phyloP scores from a whole-genome alignment of 2,329 filamentous ascomycete genomes.

The Arthrobotrys conoides region DNA sequence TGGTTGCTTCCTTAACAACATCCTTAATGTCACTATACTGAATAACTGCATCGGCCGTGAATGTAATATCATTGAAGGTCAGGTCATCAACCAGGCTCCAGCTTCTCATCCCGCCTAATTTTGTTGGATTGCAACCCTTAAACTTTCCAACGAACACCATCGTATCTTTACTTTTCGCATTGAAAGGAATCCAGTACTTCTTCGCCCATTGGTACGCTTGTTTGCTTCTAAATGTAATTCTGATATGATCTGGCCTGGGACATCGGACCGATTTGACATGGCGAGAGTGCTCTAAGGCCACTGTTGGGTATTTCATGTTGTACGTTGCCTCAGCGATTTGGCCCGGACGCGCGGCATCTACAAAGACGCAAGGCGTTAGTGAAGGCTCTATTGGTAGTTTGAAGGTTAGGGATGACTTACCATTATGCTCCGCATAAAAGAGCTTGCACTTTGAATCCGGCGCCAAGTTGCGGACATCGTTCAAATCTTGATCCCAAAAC shows the following conservation, averaged over 20 bases:
- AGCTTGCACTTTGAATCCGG: constrained; percentile 52
- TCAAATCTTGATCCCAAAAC: constrained; percentile 53
- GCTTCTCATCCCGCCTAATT: constrained; percentile 44
- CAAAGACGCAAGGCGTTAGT: neutral
- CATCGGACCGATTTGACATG: constrained; percentile 48
- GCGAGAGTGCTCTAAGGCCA: constrained; percentile 52
- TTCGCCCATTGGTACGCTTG: constrained; percentile 48
- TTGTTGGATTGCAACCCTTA: constrained; percentile 49
- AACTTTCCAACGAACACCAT: constrained; percentile 58
- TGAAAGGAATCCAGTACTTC: constrained; percentile 52
- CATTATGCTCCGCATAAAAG: constrained; percentile 57
- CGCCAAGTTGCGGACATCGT: constrained; percentile 42
- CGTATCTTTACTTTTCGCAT: constrained; percentile 44
- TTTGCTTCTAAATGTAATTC: constrained; percentile 35
- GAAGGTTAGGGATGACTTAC: neutral
- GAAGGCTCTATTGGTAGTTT: neutral
- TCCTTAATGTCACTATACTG: constrained; percentile 43
- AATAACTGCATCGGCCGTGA: constrained; percentile 46
- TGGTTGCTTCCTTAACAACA: constrained; percentile 43
- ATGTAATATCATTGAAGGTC: constrained; percentile 48
- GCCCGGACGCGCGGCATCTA: constrained; percentile 40
- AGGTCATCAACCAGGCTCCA: constrained; percentile 59
- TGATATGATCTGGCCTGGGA: constrained; percentile 46
- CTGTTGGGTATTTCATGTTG: constrained; percentile 54
- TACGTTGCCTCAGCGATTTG: constrained; percentile 51